Evolutionary conservation across 805 yeast genomes (phyloP).

Genomic region (Monosporozyma yasuniensis): DNA sequence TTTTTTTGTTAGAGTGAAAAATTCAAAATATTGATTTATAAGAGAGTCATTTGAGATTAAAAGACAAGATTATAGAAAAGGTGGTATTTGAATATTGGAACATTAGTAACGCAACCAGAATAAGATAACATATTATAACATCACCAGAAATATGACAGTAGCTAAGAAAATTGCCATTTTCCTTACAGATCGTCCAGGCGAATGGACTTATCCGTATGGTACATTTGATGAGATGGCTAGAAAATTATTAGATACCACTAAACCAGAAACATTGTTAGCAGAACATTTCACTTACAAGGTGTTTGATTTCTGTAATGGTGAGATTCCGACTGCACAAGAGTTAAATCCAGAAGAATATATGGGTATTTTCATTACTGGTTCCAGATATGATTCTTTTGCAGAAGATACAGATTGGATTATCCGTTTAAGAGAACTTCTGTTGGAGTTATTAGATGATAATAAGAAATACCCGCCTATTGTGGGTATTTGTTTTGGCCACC

Average conservation of each 20-base stretch:
- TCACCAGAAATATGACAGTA: background rate
- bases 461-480: constrained; percentile 37
- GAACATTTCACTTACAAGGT: constrained; percentile 11
- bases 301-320: constrained; percentile 12
- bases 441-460: constrained; percentile 9
- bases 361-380: constrained; percentile 43
- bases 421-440: constrained; percentile 32
- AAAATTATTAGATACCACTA: constrained; percentile 13
- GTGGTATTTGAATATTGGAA: background rate
- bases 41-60: background rate
- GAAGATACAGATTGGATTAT: constrained; percentile 34
- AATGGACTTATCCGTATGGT: constrained; percentile 20
- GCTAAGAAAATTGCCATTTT: constrained; percentile 19
- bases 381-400: constrained; percentile 38
- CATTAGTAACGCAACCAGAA: background rate
- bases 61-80: background rate
- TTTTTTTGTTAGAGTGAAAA: background rate
- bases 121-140: background rate
- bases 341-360: constrained; percentile 9
- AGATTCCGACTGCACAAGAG: constrained; percentile 20
- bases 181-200: constrained; percentile 19
- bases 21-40: background rate
- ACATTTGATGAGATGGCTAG: constrained; percentile 23
- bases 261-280: constrained; percentile 2
- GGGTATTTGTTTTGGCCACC: constrained; percentile 88